Base-by-base conservation (phyloP, 805 yeast species). In the Teunomyces cretensis region DNA sequence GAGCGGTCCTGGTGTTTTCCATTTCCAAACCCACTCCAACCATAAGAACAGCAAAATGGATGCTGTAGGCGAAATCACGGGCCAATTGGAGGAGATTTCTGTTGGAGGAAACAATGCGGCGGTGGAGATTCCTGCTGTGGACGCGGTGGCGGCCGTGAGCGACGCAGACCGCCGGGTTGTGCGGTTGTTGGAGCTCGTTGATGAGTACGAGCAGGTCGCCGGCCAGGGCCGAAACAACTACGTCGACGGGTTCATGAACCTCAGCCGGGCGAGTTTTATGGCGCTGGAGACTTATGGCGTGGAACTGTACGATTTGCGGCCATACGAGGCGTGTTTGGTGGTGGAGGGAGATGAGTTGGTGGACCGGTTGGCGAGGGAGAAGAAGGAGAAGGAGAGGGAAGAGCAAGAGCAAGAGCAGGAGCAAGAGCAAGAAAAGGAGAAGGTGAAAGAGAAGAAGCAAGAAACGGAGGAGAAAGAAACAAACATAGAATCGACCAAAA, bases 221-320 rank as follows among this genome's bases (percentile, higher is more conserved):
- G 54, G 56, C 14, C 53, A 48, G 8, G 46, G 51, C 35, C 46
- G 62, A 4, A 33, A 39, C 11, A 51, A 53, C 36, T 68, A 64
- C 49, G 54, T 55, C 24, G 55, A 59, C 31, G 80, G 77, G 5
- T 72, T 56, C 49, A 54, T 75, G 2, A 62, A 65, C 35, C 57
- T 78, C 27, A 71, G 80, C 36, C 51, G 79, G 47, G 81, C 81
- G 8, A 76, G 72, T 47, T 76, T 67, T 52, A 56, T 62, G 31
- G 45, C 54, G 5, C 30, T 50, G n/a, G 53, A 58, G 42, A 48
- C 53, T 14, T 79, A 54, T 46, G 80, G 81, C 2, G 45, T 54
- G 19, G 75, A 70, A 30, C 57, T 64, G 26, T 73, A 70, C 54
- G 83, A 79, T 50, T 40, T 57, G 51, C 51, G 75, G 31, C 58